Base-by-base conservation (phyloP, 352 stramenopile species). In the Halophytophthora polymorphica region DNA sequence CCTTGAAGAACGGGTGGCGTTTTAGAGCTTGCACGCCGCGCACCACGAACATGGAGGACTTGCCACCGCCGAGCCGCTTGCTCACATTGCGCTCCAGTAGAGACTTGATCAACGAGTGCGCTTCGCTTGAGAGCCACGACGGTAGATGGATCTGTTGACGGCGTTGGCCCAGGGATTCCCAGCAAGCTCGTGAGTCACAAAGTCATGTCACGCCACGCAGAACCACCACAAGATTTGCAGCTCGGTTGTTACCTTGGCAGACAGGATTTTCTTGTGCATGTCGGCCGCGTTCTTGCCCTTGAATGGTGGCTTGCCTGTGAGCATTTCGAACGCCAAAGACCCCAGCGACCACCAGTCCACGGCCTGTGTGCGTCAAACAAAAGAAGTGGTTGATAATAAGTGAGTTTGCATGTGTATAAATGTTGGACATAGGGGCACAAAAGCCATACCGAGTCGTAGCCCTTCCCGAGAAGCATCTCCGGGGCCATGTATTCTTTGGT, bases 11-110 rank as follows among this genome's bases (percentile, higher is more conserved):
- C 0, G 87, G 58, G 29, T 98, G 88, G 39, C 82, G 68, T 66
- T 99, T 99, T 31, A 99, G 57, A 19, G 85, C 95, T 22, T 96
- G 83, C 6, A 98, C 90, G 25, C 97, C 96, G 42, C 96, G 95
- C 3, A 99, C 85, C 34, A 98, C 81, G 64, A 99, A 99, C 94
- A 99, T 99, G 14, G 92, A 98, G 15, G 88, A 95, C 64, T 96
- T 98, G 7, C 93, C 77, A 0, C 83, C 81, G 28, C 96, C 97
- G 28, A 99, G 77, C 29, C 97, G 73, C 64, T 98, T 97, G 53
- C 84, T 88, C 6, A 97, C 90, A 67, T 99, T 97, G 35, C 96
- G 86, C 71, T 99, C 96, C 15, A 99, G 76, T 6, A 99, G 68
- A 13, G 87, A 88, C 58, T 97, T 98, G 40, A 99, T 77, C 18